Conservation (phyloP, 2,329 filamentous ascomycete genomes). For the Penicillium griseofulvum region DNA sequence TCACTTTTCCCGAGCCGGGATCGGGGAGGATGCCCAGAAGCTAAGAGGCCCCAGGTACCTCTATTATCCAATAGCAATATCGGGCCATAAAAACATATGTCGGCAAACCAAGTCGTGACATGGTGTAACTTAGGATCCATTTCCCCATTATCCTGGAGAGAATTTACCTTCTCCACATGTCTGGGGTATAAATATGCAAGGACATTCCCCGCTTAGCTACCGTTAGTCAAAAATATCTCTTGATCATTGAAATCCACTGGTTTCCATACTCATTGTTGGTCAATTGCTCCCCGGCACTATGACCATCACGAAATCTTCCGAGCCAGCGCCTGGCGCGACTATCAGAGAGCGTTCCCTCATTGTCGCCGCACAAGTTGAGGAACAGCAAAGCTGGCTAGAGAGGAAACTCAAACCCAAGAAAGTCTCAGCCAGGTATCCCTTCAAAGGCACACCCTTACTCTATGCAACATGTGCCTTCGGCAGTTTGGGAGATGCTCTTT, state of each 20-base stretch:
- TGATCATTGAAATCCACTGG: not conserved
- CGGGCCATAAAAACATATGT: not conserved
- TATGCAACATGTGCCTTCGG: slow-evolving; percentile 43
- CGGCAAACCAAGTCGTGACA: not conserved
- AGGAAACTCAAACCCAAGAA: slow-evolving; percentile 38
- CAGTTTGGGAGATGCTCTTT: slow-evolving; percentile 42
- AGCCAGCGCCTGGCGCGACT: slow-evolving; percentile 13
- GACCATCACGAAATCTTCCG: not conserved
- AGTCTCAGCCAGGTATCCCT: slow-evolving; percentile 37
- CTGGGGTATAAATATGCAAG: slow-evolving; percentile 22
- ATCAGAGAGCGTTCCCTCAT: slow-evolving; percentile 23
- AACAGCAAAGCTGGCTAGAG: slow-evolving; percentile 34
- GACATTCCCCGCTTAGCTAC: no score
- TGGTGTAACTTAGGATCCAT: not conserved
- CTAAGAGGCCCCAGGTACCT: not conserved
- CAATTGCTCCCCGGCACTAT: slow-evolving; percentile 1
- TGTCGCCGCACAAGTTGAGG: slow-evolving; percentile 22
- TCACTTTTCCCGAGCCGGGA: not conserved
- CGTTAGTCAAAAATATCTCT: not conserved
- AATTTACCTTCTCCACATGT: slow-evolving; percentile 12
- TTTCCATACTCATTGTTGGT: not conserved
- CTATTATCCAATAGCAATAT: not conserved
- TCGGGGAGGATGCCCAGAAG: not conserved
- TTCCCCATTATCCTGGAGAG: slow-evolving; percentile 13
- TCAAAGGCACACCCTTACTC: slow-evolving; percentile 37